Base-by-base conservation (phyloP, 2,329 filamentous ascomycete genomes). In the Fusarium sp. region DNA sequence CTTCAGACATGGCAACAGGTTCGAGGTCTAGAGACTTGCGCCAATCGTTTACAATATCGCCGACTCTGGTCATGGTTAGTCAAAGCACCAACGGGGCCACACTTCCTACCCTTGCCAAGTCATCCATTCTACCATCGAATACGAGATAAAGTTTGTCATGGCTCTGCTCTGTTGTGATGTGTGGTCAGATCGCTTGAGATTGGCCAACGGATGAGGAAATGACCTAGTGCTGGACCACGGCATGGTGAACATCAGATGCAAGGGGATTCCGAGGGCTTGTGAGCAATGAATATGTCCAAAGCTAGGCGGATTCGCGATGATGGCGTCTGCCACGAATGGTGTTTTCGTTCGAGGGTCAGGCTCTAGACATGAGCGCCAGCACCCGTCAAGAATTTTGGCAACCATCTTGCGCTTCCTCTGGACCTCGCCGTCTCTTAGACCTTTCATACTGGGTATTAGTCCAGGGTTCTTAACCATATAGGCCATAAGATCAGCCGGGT, bases 151-250 rank as follows among this genome's bases (percentile, higher is more conserved):
- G 67, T 94, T 94, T 1, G 18, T 23, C 18, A 23, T 23, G 18
- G 18, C 18, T 23, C 18, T 23, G 18, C 18, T 23, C 18, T 23
- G 18, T 23, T 23, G 18, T 23, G 18, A 23, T 23, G 18, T 23
- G 18, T 23, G 18, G 18, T 23, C 4, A 23, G 18, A 23, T 90
- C 87, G 2, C 34, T 90, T 86, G 40, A 94, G 88, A 69, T 93
- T 93, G 0, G 91, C 91, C 13, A 94, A 82, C 1, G 92, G 92
- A 74, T 94, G 92, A 0, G 91, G 90, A 65, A 94, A 94, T 1
- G 88, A 86, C 74, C 90, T 89, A 0, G 92, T 94, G 4, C 91
- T 89, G 7, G 90, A 90, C 87, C 91, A 94, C 0, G 92, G 92
- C 91, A 94, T 68, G 0, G 66, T 68, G 7, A 68, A 66, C 66